These are phyloP conservation scores for Gastrolobium bilobum DNA, from an alignment of 306 rosid species.

Conservation along the genomic window DNA sequence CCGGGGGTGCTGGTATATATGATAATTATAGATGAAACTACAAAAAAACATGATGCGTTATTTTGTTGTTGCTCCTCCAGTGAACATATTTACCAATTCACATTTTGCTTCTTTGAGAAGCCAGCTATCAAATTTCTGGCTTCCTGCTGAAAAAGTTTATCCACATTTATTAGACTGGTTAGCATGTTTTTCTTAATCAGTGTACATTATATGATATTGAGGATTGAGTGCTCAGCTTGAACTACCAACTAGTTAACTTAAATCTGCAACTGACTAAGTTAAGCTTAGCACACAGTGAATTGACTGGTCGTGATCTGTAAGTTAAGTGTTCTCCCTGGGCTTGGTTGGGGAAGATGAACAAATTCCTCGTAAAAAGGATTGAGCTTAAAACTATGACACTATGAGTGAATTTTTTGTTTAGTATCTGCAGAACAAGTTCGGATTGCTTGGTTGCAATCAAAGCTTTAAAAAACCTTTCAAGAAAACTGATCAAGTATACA, in stretches of 20 bases:
- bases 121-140: slow-evolving; percentile 6
- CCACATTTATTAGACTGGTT: not conserved
- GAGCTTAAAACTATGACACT: not conserved
- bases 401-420: not conserved
- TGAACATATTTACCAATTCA: slow-evolving; percentile 7
- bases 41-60: not conserved
- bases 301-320: slow-evolving; percentile 8
- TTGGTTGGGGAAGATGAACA: slow-evolving; percentile 25
- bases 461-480: not conserved
- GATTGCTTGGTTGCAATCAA: not conserved
- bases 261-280: not conserved
- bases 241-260: not conserved
- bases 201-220: not conserved
- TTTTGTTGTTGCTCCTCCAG: slow-evolving; percentile 36
- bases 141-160: slow-evolving; percentile 3
- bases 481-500: not conserved
- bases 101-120: slow-evolving; percentile 40
- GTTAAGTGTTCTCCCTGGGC: not conserved
- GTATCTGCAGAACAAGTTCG: slow-evolving; percentile 11
- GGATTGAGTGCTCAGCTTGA: slow-evolving; percentile 21
- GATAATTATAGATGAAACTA: slow-evolving; percentile 4
- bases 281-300: slow-evolving; percentile 20
- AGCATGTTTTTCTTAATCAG: slow-evolving; percentile 2
- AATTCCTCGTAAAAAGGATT: not conserved
- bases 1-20: not conserved